These are phyloP conservation scores for peach (Prunus persica) DNA, from an alignment of 306 rosid genomes.

Conservation along the genomic window DNA sequence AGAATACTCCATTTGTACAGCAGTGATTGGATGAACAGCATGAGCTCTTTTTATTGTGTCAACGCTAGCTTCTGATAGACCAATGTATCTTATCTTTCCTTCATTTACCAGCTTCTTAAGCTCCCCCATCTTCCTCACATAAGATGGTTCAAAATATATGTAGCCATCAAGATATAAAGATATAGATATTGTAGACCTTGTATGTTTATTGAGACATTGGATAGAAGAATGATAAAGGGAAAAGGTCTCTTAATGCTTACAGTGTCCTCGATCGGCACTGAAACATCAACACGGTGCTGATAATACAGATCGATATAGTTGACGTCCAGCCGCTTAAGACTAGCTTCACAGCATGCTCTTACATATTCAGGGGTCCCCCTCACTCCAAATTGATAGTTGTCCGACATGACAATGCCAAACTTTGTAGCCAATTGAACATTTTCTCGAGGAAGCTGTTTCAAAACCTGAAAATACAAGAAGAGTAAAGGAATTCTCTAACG, in stretches of 20 bases:
- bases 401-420: constrained; percentile 41
- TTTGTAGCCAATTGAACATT: constrained; percentile 68
- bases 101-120: constrained; percentile 60
- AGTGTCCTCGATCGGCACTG: constrained; percentile 72
- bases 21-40: constrained; percentile 73
- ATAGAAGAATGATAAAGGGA: background rate
- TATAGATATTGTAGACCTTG: no score
- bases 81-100: constrained; percentile 63
- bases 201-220: background rate
- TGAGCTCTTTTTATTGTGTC: constrained; percentile 69
- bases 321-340: constrained; percentile 48
- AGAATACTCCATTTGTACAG: constrained; percentile 75
- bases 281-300: constrained; percentile 54
- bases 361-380: constrained; percentile 63
- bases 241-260: constrained; percentile 39
- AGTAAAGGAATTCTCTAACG: background rate
- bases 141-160: background rate
- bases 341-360: constrained; percentile 63
- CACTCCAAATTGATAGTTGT: constrained; percentile 21
- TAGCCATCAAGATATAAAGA: background rate
- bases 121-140: constrained; percentile 30
- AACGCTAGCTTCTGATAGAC: constrained; percentile 53
- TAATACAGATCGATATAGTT: constrained; percentile 56
- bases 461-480: constrained; percentile 42
- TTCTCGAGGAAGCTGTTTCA: constrained; percentile 66